Conservation (phyloP, 1,284 basidiomycete species). For the Cerrena zonata region DNA sequence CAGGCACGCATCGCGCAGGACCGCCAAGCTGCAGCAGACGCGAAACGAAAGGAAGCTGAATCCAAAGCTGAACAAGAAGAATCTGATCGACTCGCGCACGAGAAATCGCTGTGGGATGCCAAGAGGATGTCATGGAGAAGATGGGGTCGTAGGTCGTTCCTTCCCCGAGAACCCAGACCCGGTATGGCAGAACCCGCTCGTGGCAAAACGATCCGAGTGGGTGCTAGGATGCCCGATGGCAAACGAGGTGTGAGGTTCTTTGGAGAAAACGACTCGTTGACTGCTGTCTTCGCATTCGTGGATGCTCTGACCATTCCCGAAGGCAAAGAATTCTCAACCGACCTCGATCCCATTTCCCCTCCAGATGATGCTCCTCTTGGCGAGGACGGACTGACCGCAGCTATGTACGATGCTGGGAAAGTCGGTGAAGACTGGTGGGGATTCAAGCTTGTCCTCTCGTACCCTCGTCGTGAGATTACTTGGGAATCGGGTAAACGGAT, state of each 20-base stretch:
- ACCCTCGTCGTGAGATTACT: slow-evolving; percentile 61
- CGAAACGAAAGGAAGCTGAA: slow-evolving; percentile 24
- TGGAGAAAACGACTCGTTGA: slow-evolving; percentile 44
- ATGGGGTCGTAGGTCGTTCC: slow-evolving; percentile 39
- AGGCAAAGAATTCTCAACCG: slow-evolving; percentile 22
- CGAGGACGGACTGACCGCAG: slow-evolving; percentile 37
- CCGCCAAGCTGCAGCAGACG: slow-evolving; percentile 27
- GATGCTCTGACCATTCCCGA: slow-evolving; percentile 47
- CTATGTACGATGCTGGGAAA: slow-evolving; percentile 29
- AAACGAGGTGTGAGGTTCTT: slow-evolving; percentile 57
- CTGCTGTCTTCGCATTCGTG: slow-evolving; percentile 64
- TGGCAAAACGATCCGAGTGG: slow-evolving; percentile 46
- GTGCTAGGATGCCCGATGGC: slow-evolving; percentile 65
- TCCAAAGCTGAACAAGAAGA: slow-evolving; percentile 27
- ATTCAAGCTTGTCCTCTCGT: slow-evolving; percentile 65
- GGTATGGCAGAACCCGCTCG: slow-evolving; percentile 20
- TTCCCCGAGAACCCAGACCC: slow-evolving; percentile 32
- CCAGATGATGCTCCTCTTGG: slow-evolving; percentile 29
- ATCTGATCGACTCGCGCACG: slow-evolving; percentile 27
- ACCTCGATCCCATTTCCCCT: slow-evolving; percentile 39
- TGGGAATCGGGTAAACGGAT: slow-evolving; percentile 44
- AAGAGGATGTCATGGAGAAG: slow-evolving; percentile 46
- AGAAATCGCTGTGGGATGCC: slow-evolving; percentile 26
- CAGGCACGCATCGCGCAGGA: slow-evolving; percentile 47
- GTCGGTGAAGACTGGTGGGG: slow-evolving; percentile 55